Conservation (phyloP, 1,284 basidiomycete genomes). For the Ustilago trichophora region DNA sequence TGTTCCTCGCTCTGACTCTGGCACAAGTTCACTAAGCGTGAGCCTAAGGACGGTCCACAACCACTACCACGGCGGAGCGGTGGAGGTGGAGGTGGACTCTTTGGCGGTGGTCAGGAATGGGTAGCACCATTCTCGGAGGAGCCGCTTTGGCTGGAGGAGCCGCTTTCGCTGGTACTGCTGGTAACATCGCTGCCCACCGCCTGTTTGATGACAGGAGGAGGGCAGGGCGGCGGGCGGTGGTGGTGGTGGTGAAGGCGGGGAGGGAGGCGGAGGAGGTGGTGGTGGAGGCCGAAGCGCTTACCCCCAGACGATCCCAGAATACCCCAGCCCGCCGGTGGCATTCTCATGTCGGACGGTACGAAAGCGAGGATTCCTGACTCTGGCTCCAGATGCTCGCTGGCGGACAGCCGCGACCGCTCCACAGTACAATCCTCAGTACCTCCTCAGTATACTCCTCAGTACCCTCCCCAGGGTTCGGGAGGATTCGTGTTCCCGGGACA, state of each 20-base stretch:
- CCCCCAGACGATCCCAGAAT: no score
- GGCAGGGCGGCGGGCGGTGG: neutral
- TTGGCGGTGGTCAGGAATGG: no score
- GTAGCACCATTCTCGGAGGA: neutral
- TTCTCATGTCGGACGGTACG: neutral
- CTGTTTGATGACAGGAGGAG: conserved; percentile 3
- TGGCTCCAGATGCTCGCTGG: no score
- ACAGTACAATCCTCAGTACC: neutral
- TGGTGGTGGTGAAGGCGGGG: neutral
- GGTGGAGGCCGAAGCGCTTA: no score
- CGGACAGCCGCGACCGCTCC: neutral
- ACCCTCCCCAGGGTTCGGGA: no score
- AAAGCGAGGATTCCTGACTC: no score
- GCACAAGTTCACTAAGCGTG: conserved; percentile 34
- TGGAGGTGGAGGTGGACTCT: conserved; percentile 8
- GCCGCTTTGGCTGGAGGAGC: conserved; percentile 12
- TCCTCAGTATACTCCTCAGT: neutral
- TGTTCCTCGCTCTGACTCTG: neutral
- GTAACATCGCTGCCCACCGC: conserved; percentile 8
- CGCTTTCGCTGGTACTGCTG: conserved; percentile 20
- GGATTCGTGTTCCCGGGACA: no score
- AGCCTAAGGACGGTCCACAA: neutral
- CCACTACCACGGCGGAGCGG: conserved; percentile 2
- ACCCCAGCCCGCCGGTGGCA: no score
- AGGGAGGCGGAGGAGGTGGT: no score